phyloP scores from a whole-genome alignment of 352 stramenopile genomes.

The Aphanomyces stellatus region DNA sequence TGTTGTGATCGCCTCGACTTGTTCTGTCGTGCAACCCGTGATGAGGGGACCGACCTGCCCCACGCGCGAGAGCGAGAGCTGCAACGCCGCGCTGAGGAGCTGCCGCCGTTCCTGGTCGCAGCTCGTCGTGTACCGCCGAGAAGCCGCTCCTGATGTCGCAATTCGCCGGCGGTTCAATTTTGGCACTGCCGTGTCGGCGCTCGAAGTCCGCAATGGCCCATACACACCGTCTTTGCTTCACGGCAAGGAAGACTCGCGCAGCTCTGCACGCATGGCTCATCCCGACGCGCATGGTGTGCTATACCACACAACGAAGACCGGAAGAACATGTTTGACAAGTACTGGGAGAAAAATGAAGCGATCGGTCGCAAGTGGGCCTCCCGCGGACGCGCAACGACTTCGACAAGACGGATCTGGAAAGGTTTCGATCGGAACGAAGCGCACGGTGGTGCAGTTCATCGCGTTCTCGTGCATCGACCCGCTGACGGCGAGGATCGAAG shows the following conservation, averaged over 20 bases:
- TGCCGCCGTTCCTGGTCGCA: not conserved
- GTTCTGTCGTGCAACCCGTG: not conserved
- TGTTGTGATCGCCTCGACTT: not conserved
- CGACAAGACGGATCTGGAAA: no score
- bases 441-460: no score
- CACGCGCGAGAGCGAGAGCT: not conserved
- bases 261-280: slow-evolving; percentile 21
- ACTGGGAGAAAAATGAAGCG: no score
- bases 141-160: slow-evolving; percentile 11
- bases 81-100: not conserved
- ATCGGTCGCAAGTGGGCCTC: no score
- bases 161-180: slow-evolving; percentile 15
- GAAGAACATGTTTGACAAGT: slow-evolving; percentile 72
- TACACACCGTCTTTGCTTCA: slow-evolving; percentile 6
- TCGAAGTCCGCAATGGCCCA: slow-evolving; percentile 11
- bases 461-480: no score
- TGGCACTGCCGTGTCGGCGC: not conserved
- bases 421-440: no score
- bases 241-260: no score
- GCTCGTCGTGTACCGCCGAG: not conserved
- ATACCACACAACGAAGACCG: slow-evolving; percentile 74
- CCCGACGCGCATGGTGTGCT: slow-evolving; percentile 56
- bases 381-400: no score
- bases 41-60: slow-evolving; percentile 1
- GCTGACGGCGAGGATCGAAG: no score